Base-by-base conservation (phyloP, 768 basidiomycete genomes). In the Leccinum obscurum region DNA sequence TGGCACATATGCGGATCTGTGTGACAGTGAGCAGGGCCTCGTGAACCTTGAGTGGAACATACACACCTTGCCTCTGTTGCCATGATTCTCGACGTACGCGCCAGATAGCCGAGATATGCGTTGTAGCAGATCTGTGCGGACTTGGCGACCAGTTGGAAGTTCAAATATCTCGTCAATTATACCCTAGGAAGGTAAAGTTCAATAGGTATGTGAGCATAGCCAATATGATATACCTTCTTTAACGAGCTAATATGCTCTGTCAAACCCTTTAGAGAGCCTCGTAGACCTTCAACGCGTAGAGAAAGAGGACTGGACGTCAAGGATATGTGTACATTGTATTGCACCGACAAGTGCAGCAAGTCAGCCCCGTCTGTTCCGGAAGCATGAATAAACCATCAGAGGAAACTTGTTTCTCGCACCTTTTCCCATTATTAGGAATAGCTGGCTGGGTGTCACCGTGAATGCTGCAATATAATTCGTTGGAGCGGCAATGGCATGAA, bases 391-490 rank as follows among this genome's bases (percentile, higher is more conserved):
- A 32, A 63, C 11, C 32, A 57, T 58, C 26, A 34, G n/a, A 15
- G 6, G 32, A 52, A 59, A 46, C 9, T 20, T 8, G 4, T 50
- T 39, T 39, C 49, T 54, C 62, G 54, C 32, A 88, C 90, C 87
- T 81, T 81, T 86, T 44, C 90, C 90, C 62, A 93, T 79, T 32
- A 92, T 78, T 32, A 92, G 68, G 68, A 92, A 90, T 6, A 90
- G 78, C 64, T 89, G 80, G 54, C 78, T 80, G 3, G 84, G 80
- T 17, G 78, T 80, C 59, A 92, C 73, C 34, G 80, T 72, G 65
- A 88, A 82, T 3, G 72, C 90, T 92, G 64, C 9, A 34, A 55
- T 32, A 55, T 53, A 59, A 22, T 51, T 57, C 22, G n/a, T 35
- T 55, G 32, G 58, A 54, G 20, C 60, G 35, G 35, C 55, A 37